These are phyloP conservation scores for Cetraspora pellucida DNA, from an alignment of 192 early-diverging fungal species.

Conservation along the genomic window DNA sequence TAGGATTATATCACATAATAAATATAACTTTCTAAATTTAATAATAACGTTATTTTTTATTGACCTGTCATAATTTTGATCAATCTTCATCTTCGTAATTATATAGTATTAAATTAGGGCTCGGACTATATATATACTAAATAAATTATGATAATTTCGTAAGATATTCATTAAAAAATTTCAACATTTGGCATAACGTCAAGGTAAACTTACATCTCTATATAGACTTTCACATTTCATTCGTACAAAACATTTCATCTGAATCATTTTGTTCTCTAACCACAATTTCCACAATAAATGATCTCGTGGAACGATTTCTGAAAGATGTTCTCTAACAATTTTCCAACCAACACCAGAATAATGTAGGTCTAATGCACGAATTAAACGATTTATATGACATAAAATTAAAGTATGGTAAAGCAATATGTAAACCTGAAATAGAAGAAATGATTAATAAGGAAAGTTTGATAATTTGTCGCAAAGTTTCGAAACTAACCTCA, in stretches of 20 bases:
- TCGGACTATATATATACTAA: slow-evolving; percentile 43
- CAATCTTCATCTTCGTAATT: background rate
- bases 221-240: slow-evolving; percentile 73
- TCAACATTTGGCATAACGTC: background rate
- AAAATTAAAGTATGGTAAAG: slow-evolving; percentile 67
- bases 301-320: slow-evolving; percentile 46
- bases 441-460: background rate
- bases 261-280: slow-evolving; percentile 45
- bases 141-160: background rate
- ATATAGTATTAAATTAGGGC: slow-evolving; percentile 44
- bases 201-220: slow-evolving; percentile 50
- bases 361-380: slow-evolving; percentile 61
- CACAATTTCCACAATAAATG: slow-evolving; percentile 52
- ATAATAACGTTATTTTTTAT: too few species aligned
- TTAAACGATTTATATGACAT: slow-evolving; percentile 61
- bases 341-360: slow-evolving; percentile 62
- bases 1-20: too few species aligned
- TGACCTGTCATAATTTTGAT: too few species aligned
- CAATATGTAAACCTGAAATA: slow-evolving; percentile 54
- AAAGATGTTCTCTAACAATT: slow-evolving; percentile 54
- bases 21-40: too few species aligned
- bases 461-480: background rate
- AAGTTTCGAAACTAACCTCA: slow-evolving; percentile 24
- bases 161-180: background rate
- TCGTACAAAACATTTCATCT: slow-evolving; percentile 63